Evolutionary conservation across 345 rosid species (phyloP).

Genomic region (Laguncularia racemosa): DNA sequence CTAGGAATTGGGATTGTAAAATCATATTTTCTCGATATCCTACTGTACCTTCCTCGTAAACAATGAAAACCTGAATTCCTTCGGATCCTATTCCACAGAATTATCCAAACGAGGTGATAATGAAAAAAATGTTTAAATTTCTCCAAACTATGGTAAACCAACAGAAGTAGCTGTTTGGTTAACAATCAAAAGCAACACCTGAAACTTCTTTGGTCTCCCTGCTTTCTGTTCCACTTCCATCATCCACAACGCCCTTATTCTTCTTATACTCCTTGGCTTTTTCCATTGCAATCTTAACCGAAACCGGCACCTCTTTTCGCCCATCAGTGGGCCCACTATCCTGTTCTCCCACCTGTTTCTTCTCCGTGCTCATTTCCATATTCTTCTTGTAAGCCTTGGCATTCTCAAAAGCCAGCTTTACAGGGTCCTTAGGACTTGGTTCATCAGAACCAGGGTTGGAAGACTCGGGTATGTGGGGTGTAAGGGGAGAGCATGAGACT

Average conservation of each 20-base stretch:
- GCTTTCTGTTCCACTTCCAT: too few species aligned
- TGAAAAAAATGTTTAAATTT: too few species aligned
- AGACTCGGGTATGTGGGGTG: slow-evolving; percentile 17
- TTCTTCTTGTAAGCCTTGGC: slow-evolving; percentile 43
- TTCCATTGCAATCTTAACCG: slow-evolving; percentile 37
- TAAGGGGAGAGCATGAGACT: neutral
- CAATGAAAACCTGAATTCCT: too few species aligned
- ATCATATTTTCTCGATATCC: too few species aligned
- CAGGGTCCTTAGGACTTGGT: slow-evolving; percentile 34
- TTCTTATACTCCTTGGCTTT: slow-evolving; percentile 33
- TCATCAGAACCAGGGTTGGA: slow-evolving; percentile 15
- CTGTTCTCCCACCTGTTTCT: neutral
- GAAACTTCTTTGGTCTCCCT: too few species aligned
- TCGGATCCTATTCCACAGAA: too few species aligned
- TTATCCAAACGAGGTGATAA: too few species aligned
- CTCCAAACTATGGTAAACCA: too few species aligned
- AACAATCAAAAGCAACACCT: too few species aligned
- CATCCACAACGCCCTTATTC: slow-evolving; percentile 17
- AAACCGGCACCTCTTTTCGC: slow-evolving; percentile 16
- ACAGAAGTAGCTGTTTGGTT: too few species aligned
- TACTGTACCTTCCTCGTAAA: too few species aligned
- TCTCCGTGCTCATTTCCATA: neutral
- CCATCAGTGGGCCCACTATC: neutral
- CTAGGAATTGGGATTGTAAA: too few species aligned
- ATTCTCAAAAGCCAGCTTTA: slow-evolving; percentile 66